phyloP scores from a whole-genome alignment of 73 alveolate genomes.

The Stentor coeruleus region DNA sequence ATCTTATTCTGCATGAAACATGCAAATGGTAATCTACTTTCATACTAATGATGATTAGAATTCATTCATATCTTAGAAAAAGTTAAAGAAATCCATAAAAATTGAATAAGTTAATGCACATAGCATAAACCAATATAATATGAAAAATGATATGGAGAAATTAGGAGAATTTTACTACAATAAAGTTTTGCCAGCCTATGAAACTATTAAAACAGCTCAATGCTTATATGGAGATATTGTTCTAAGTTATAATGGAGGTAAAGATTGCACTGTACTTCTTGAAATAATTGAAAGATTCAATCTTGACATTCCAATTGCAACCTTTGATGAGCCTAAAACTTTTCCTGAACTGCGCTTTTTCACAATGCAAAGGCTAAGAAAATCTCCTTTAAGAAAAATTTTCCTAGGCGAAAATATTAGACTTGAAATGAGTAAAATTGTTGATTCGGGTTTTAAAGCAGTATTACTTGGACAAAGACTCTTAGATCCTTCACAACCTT shows the following conservation, averaged over 20 bases:
- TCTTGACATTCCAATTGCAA: slow-evolving; percentile 22
- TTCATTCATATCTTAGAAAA: too few relatives aligned
- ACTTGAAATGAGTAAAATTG: slow-evolving; percentile 30
- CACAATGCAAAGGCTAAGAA: background rate
- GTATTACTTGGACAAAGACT: slow-evolving; percentile 48
- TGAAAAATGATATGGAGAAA: background rate
- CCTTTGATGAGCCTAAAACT: slow-evolving; percentile 36
- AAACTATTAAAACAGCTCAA: background rate
- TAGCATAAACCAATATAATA: too few relatives aligned
- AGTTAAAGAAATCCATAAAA: too few relatives aligned
- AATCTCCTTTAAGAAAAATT: slow-evolving; percentile 25
- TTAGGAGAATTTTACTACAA: background rate
- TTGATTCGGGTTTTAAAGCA: slow-evolving; percentile 29
- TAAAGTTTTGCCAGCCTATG: background rate
- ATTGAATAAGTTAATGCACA: too few relatives aligned
- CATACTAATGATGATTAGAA: too few relatives aligned
- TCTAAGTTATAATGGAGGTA: slow-evolving; percentile 49
- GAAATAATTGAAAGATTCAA: slow-evolving; percentile 27
- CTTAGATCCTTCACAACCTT: slow-evolving; percentile 45
- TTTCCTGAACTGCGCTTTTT: slow-evolving; percentile 34
- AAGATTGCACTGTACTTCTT: slow-evolving; percentile 49
- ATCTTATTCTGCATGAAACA: too few relatives aligned
- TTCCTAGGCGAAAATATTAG: slow-evolving; percentile 29
- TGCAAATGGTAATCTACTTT: too few relatives aligned
- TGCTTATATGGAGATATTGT: slow-evolving; percentile 10